Evolutionary conservation across 2,329 filamentous ascomycete genomes (phyloP).

Genomic region (Fusarium sp.): DNA sequence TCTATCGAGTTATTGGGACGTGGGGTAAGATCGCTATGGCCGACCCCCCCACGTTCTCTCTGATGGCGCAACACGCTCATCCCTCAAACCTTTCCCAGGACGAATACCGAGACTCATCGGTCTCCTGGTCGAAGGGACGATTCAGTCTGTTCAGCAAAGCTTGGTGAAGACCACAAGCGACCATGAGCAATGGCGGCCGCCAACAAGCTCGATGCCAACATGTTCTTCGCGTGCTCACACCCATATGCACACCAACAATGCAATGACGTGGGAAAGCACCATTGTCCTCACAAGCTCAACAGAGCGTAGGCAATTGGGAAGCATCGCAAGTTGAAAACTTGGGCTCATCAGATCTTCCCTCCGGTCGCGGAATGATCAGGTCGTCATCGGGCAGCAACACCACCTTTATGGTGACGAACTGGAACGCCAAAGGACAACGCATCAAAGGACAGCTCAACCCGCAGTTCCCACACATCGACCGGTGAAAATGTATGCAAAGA

Average conservation of each 20-base stretch:
- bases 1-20: conserved; percentile 22
- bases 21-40: conserved; percentile 25
- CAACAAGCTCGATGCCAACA: conserved; percentile 9
- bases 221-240: not conserved
- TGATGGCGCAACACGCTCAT: conserved; percentile 10
- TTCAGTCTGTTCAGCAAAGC: not conserved
- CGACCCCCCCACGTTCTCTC: conserved; percentile 30
- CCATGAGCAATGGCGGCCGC: conserved; percentile 5
- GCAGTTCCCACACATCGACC: conserved; percentile 45
- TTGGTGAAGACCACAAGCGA: not conserved
- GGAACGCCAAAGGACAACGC: conserved; percentile 44
- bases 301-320: not conserved
- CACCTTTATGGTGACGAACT: conserved; percentile 40
- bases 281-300: not conserved
- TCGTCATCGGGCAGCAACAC: conserved; percentile 51
- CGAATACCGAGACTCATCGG: conserved; percentile 19
- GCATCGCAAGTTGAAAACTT: not conserved
- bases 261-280: conserved; percentile 1
- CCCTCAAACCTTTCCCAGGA: conserved; percentile 22
- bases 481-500: conserved; percentile 41
- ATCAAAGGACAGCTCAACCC: conserved; percentile 49
- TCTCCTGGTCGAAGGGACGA: conserved; percentile 13
- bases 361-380: conserved; percentile 42
- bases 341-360: conserved; percentile 15
- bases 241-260: conserved; percentile 20